Base-by-base conservation (phyloP, 495 filamentous ascomycete species). In the Hypoxylon fuscum region DNA sequence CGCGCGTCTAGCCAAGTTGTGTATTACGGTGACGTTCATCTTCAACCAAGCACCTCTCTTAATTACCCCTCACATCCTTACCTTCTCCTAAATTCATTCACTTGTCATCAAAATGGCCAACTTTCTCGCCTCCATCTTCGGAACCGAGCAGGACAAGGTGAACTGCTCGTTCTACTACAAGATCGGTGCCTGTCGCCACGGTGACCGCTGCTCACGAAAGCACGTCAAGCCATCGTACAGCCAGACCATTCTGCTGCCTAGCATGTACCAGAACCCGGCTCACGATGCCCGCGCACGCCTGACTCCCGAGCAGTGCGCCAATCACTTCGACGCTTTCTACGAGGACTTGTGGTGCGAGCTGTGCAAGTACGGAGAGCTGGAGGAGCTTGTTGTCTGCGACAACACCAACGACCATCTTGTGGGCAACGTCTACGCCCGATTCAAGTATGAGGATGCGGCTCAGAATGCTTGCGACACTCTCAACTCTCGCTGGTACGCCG, bases 291-390 rank as follows among this genome's bases (percentile, higher is more conserved):
- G 96, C 79, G 95, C 87, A 81, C 93, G 93, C 77, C 96, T 97
- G 90, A 96, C 95, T 78, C 74, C 92, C 9, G 86, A 82, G 61
- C 95, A 98, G 81, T 87, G 97, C 73, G 94, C 97, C 79, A 96
- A 94, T 79, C 95, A 98, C 82, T 98, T 98, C 72, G 96, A 98
- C 78, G 94, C 95, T 66, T 98, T 98, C 81, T 98, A 98, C 81
- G 95, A 98, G 80, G 95, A 98, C 75, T 88, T 98, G 64, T 98
- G 95, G 92, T 97, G 94, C 81, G 95, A 98, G 84, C 91, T 98
- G 89, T 94, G 90, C 87, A 89, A 91, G 76, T 94, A 93, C 73
- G 91, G 91, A 46, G 91, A 96, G 79, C 77, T 93, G 10, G 91
- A 96, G 79, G 91, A 96, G 74, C 82, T 96, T 25, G 91, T 96